phyloP scores from a whole-genome alignment of 2,329 filamentous ascomycete genomes.

The Apiospora malaysiana region DNA sequence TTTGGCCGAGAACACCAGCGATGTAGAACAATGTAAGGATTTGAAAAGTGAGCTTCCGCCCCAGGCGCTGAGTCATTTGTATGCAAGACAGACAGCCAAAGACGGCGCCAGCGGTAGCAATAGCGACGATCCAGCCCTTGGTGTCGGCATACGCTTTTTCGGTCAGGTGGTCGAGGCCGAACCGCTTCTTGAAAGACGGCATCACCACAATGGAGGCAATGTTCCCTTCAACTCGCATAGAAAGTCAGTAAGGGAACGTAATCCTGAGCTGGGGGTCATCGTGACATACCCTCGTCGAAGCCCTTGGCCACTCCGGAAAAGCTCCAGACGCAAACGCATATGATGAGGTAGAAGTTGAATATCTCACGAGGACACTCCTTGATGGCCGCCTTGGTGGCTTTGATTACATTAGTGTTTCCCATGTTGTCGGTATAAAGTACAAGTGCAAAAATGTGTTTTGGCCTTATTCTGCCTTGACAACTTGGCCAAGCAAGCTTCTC shows the following conservation, averaged over 20 bases:
- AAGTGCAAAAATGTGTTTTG: background rate
- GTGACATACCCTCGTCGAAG: slow-evolving; percentile 36
- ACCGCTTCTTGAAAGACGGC: slow-evolving; percentile 34
- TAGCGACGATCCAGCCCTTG: slow-evolving; percentile 41
- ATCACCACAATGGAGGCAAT: slow-evolving; percentile 39
- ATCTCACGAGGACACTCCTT: slow-evolving; percentile 35
- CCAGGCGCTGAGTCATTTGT: slow-evolving; percentile 33
- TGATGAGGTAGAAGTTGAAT: slow-evolving; percentile 38
- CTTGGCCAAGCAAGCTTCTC: background rate
- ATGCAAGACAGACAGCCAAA: slow-evolving; percentile 37
- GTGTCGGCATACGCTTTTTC: slow-evolving; percentile 37
- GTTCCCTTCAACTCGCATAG: slow-evolving; percentile 30
- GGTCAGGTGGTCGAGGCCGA: slow-evolving; percentile 32
- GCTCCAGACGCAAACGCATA: slow-evolving; percentile 36
- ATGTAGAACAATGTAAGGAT: slow-evolving; percentile 43
- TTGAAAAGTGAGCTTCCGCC: slow-evolving; percentile 33
- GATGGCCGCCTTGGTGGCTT: slow-evolving; percentile 33
- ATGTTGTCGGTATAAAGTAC: background rate
- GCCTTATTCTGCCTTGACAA: background rate
- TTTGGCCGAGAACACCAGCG: slow-evolving; percentile 41
- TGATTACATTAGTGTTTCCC: background rate
- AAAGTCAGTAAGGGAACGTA: background rate
- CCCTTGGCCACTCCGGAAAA: slow-evolving; percentile 40
- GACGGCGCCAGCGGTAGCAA: slow-evolving; percentile 39
- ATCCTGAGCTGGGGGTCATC: background rate